These are phyloP conservation scores for Emergomyces pasteurianus DNA, from an alignment of 2,329 filamentous ascomycete species.

Conservation along the genomic window DNA sequence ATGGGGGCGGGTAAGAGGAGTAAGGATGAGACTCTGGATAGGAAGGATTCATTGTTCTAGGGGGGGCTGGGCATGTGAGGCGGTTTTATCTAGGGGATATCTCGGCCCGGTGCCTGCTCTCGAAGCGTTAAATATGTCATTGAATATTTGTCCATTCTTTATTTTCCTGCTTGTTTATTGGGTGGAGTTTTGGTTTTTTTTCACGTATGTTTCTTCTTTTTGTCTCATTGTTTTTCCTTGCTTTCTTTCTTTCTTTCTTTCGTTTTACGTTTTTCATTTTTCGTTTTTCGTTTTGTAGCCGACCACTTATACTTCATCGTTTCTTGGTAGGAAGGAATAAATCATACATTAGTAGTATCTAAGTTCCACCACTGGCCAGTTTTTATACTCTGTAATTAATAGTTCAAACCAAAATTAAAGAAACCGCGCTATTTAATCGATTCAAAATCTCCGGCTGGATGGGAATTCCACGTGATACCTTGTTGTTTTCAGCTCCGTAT, in stretches of 20 bases:
- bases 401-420: too few relatives aligned
- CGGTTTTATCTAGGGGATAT: background rate
- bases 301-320: too few relatives aligned
- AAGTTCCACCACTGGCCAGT: too few relatives aligned
- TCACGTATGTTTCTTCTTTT: background rate
- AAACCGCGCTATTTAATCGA: too few relatives aligned
- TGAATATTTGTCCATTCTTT: background rate
- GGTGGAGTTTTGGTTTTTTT: background rate
- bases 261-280: background rate
- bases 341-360: too few relatives aligned
- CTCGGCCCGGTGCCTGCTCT: background rate
- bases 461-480: too few relatives aligned
- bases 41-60: background rate
- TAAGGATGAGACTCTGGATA: background rate
- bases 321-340: too few relatives aligned
- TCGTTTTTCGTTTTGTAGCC: background rate
- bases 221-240: background rate
- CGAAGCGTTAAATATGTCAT: background rate
- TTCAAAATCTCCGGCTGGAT: too few relatives aligned
- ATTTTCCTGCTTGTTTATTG: background rate
- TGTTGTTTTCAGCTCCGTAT: too few relatives aligned
- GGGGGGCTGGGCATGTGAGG: background rate
- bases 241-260: background rate
- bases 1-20: background rate
- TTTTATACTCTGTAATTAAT: too few relatives aligned